Evolutionary conservation across 169 alveolate species (phyloP).

Genomic region (Toxoplasma gondii): DNA sequence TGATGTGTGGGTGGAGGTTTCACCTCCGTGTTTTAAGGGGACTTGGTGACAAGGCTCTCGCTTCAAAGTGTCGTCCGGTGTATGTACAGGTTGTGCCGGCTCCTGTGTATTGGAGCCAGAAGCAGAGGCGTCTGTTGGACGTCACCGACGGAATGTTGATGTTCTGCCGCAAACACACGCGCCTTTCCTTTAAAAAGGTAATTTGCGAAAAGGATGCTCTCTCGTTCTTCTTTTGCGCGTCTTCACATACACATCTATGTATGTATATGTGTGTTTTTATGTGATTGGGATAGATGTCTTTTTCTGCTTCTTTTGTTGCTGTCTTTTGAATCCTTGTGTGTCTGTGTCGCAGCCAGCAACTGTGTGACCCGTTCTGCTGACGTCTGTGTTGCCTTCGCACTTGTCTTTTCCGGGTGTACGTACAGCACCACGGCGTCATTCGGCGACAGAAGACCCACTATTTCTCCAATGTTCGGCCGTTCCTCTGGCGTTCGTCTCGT

Average conservation of each 20-base stretch:
- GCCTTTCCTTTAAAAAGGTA: conserved; percentile 51
- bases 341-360: no score
- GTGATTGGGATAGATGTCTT: no score
- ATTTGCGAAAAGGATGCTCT: no score
- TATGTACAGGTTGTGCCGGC: conserved; percentile 46
- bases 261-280: not conserved
- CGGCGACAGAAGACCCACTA: conserved; percentile 41
- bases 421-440: conserved; percentile 62
- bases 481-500: conserved; percentile 58
- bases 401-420: not conserved
- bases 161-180: conserved; percentile 40
- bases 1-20: not conserved
- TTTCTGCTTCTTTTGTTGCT: no score
- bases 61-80: not conserved
- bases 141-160: conserved; percentile 17
- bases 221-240: not conserved
- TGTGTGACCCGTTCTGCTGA: no score
- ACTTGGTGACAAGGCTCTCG: not conserved
- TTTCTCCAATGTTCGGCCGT: conserved; percentile 41
- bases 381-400: not conserved
- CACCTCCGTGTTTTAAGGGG: not conserved
- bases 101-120: conserved; percentile 40
- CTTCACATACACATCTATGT: not conserved
- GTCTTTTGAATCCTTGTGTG: no score
- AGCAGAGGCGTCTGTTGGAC: conserved; percentile 33